These are phyloP conservation scores for Diaporthe ampelina DNA, from an alignment of 2,329 filamentous ascomycete genomes.

Conservation along the genomic window DNA sequence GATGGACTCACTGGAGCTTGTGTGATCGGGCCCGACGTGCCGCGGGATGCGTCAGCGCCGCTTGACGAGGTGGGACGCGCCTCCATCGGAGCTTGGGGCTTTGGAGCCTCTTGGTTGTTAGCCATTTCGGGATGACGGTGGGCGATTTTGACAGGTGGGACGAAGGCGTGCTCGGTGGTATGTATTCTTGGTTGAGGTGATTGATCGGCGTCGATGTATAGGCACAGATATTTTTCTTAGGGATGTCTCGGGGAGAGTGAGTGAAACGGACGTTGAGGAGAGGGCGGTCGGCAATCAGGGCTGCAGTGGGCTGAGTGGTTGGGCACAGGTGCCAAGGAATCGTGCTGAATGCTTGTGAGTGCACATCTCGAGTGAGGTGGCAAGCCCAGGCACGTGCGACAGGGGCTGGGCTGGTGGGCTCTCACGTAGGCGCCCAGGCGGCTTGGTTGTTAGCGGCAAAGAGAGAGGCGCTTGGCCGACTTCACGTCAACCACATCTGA, in stretches of 20 bases:
- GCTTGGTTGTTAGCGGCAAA: not conserved
- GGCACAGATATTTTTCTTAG: constrained; percentile 3
- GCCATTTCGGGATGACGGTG: constrained; percentile 7
- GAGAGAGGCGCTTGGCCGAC: not conserved
- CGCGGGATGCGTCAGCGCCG: constrained; percentile 1
- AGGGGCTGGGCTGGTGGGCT: not conserved
- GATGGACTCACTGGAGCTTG: constrained; percentile 17
- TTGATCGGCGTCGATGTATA: not conserved
- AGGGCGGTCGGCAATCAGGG: constrained; percentile 6
- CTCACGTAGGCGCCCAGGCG: constrained; percentile 15
- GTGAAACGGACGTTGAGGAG: not conserved
- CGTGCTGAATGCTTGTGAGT: not conserved
- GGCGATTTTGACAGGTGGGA: not conserved
- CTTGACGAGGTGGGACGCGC: constrained; percentile 10
- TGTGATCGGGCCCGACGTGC: constrained; percentile 8
- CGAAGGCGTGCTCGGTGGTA: not conserved
- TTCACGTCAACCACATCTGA: too few species aligned
- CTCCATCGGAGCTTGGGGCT: constrained; percentile 17
- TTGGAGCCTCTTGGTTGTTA: constrained; percentile 10
- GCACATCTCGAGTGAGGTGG: not conserved
- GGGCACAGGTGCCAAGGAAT: constrained; percentile 1
- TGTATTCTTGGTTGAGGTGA: not conserved
- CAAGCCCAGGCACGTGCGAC: constrained; percentile 3
- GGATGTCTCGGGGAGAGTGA: not conserved
- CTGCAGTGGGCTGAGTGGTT: not conserved